phyloP scores from a whole-genome alignment of 164 flowering plant species.

The Brasenia schreberi region DNA sequence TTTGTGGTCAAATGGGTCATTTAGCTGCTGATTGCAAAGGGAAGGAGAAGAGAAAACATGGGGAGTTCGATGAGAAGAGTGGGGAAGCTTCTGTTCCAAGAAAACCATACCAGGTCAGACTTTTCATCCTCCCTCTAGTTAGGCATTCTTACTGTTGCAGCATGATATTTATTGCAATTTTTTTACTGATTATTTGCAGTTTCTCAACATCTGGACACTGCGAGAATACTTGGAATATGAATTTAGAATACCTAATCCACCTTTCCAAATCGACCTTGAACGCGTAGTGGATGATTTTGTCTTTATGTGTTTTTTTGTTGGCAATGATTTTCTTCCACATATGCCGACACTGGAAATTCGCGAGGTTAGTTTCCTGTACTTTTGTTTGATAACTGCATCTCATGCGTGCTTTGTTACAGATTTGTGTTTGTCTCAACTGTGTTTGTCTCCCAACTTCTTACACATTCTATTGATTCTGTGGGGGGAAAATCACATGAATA shows the following conservation, averaged over 20 bases:
- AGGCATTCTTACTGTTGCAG: not conserved
- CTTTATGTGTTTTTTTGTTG: constrained; percentile 96
- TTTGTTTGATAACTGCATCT: not conserved
- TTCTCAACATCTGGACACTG: constrained; percentile 88
- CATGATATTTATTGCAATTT: not conserved
- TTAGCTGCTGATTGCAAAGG: constrained; percentile 94
- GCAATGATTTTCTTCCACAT: constrained; percentile 96
- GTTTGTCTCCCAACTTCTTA: too few species aligned
- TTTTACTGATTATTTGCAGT: constrained; percentile 34
- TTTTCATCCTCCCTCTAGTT: not conserved
- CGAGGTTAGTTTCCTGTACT: constrained; percentile 45
- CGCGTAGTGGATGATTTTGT: constrained; percentile 86
- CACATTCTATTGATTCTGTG: too few species aligned
- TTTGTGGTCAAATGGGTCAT: constrained; percentile 97
- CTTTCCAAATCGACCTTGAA: constrained; percentile 72
- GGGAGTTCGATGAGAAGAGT: constrained; percentile 94
- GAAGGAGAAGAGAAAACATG: constrained; percentile 79
- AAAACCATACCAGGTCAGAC: constrained; percentile 82
- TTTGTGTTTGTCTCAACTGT: too few species aligned
- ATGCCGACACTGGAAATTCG: constrained; percentile 99
- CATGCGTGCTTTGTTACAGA: not conserved
- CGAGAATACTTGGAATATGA: constrained; percentile 89
- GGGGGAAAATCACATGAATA: too few species aligned
- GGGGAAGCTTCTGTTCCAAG: constrained; percentile 38
- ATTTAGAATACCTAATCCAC: constrained; percentile 66